Conservation (phyloP, 371 early-diverging fungal species). For the Circinella umbellata region DNA sequence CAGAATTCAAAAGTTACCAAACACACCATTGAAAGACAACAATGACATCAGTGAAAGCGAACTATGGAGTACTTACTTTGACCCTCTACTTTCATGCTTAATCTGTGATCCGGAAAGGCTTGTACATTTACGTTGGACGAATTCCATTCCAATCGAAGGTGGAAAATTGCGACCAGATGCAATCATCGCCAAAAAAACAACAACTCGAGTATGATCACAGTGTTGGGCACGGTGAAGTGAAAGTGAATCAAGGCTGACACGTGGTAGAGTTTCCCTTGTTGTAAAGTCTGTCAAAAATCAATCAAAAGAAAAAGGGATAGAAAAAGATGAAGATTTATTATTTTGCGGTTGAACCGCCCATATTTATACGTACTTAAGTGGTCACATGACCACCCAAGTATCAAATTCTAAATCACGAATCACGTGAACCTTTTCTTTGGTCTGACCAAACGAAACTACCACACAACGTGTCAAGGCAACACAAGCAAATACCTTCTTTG, state of each 20-base stretch:
- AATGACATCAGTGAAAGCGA: conserved; percentile 29
- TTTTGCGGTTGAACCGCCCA: too few species aligned
- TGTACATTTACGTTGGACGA: conserved; percentile 36
- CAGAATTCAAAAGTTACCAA: conserved; percentile 24
- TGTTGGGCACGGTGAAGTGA: conserved; percentile 21
- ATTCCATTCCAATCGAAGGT: conserved; percentile 27
- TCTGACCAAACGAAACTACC: too few species aligned
- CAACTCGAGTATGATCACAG: conserved; percentile 11
- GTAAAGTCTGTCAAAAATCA: too few species aligned
- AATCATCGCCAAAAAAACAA: conserved; percentile 29
- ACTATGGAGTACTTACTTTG: conserved; percentile 41
- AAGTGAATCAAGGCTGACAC: conserved; percentile 22
- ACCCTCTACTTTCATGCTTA: conserved; percentile 34
- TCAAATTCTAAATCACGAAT: too few species aligned
- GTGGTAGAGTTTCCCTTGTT: too few species aligned
- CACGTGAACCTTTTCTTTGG: too few species aligned
- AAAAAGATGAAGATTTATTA: too few species aligned
- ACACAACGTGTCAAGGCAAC: too few species aligned
- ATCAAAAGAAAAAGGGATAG: too few species aligned
- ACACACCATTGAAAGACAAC: conserved; percentile 19
- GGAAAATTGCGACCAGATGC: conserved; percentile 36
- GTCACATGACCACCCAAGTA: too few species aligned
- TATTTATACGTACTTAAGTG: too few species aligned
- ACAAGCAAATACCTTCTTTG: conserved; percentile 20
- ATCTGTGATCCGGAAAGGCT: conserved; percentile 30